phyloP scores from a whole-genome alignment of 345 rosid species.

The Pugionium dolabratum region DNA sequence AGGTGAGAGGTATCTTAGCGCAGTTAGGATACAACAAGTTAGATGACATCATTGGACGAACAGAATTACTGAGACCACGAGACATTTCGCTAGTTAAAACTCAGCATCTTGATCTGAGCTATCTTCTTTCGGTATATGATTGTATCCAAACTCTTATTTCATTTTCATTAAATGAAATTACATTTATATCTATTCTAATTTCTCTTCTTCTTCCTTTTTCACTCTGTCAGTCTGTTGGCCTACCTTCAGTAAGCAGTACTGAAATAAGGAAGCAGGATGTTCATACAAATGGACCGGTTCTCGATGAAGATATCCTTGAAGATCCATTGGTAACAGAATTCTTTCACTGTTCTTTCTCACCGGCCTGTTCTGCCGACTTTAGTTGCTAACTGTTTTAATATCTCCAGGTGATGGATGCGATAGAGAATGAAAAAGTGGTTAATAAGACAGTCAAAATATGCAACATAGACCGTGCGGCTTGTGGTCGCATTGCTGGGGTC shows the following conservation, averaged over 20 bases:
- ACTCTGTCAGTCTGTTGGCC: slow-evolving; percentile 65
- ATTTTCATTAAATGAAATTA: slow-evolving; percentile 12
- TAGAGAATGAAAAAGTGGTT: slow-evolving; percentile 77
- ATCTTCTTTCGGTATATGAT: slow-evolving; percentile 61
- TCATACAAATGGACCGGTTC: slow-evolving; percentile 83
- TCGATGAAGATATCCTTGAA: slow-evolving; percentile 75
- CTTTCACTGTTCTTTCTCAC: neutral
- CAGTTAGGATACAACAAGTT: slow-evolving; percentile 84
- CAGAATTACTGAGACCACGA: slow-evolving; percentile 71
- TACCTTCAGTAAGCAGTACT: slow-evolving; percentile 88
- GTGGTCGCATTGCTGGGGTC: slow-evolving; percentile 92
- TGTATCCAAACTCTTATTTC: neutral
- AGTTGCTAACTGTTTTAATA: slow-evolving; percentile 18
- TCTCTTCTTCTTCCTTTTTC: slow-evolving; percentile 1
- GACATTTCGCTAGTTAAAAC: slow-evolving; percentile 96
- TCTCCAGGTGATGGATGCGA: slow-evolving; percentile 72
- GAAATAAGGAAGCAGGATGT: slow-evolving; percentile 84
- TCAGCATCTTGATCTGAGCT: slow-evolving; percentile 90
- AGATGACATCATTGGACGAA: slow-evolving; percentile 88
- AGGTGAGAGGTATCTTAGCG: slow-evolving; percentile 96
- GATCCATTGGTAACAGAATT: slow-evolving; percentile 70
- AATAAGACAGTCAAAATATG: slow-evolving; percentile 69
- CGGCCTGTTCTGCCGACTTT: neutral
- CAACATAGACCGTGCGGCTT: slow-evolving; percentile 94
- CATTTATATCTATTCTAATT: neutral